Conservation (phyloP, 2,329 filamentous ascomycete species). For the Fusarium caatingaense region DNA sequence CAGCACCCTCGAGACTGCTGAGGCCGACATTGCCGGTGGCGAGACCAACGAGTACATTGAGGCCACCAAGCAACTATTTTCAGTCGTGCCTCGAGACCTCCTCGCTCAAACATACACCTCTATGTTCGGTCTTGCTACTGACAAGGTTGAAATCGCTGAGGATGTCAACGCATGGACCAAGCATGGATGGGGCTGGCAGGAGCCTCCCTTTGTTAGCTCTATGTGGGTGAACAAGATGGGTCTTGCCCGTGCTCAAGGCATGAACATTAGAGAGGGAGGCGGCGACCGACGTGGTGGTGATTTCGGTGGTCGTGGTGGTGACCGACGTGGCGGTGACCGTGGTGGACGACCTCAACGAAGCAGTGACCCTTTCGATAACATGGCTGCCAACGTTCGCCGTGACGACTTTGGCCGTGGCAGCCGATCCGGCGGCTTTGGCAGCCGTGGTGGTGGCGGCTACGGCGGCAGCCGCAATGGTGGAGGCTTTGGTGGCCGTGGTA, state of each 20-base stretch:
- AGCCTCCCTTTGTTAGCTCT: slow-evolving; percentile 56
- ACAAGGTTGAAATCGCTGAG: slow-evolving; percentile 56
- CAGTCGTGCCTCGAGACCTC: slow-evolving; percentile 51
- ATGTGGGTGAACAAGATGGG: slow-evolving; percentile 50
- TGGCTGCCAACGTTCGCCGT: slow-evolving; percentile 44
- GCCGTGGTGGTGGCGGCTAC: slow-evolving; percentile 19
- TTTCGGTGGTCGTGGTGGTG: not conserved
- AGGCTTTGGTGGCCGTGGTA: not conserved
- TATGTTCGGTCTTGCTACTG: slow-evolving; percentile 64
- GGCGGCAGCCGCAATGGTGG: slow-evolving; percentile 2
- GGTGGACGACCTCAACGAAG: slow-evolving; percentile 24
- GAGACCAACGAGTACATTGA: slow-evolving; percentile 52
- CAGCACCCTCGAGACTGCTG: slow-evolving; percentile 61
- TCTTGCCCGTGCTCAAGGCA: slow-evolving; percentile 43
- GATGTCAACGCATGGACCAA: slow-evolving; percentile 66
- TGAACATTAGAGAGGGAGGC: slow-evolving; percentile 51
- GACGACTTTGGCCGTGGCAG: slow-evolving; percentile 36
- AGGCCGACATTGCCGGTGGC: slow-evolving; percentile 64
- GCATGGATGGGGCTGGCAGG: slow-evolving; percentile 63
- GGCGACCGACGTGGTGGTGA: slow-evolving; percentile 15
- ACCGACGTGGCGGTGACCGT: slow-evolving; percentile 8
- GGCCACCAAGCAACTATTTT: slow-evolving; percentile 56
- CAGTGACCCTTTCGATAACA: slow-evolving; percentile 43
- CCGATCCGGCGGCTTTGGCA: slow-evolving; percentile 26
- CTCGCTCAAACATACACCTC: slow-evolving; percentile 64